phyloP scores from a whole-genome alignment of 164 flowering plant genomes.

The Vitis rupestris region DNA sequence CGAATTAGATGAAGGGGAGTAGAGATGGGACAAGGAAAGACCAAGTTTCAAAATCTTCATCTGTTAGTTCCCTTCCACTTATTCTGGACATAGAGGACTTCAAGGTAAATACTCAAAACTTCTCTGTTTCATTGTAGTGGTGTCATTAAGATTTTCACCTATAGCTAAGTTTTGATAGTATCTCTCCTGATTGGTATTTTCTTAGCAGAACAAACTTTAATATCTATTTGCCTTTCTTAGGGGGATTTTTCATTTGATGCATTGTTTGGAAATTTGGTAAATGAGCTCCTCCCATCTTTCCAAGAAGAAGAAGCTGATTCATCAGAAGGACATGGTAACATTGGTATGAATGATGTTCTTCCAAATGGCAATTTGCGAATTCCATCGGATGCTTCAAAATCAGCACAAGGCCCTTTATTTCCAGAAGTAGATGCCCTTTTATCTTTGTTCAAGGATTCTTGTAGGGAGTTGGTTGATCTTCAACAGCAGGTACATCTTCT shows the following conservation, averaged over 20 bases:
- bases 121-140: background rate
- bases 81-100: constrained; percentile 88
- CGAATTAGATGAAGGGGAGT: constrained; percentile 67
- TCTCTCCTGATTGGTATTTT: background rate
- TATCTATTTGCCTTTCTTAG: constrained; percentile 34
- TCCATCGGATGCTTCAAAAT: constrained; percentile 52
- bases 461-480: constrained; percentile 81
- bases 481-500: constrained; percentile 55
- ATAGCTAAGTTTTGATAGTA: background rate
- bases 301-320: constrained; percentile 74
- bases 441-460: constrained; percentile 81
- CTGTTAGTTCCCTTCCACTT: constrained; percentile 63
- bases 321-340: constrained; percentile 58
- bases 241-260: constrained; percentile 99
- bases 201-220: background rate
- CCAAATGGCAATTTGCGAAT: constrained; percentile 64
- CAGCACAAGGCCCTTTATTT: constrained; percentile 68
- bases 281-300: constrained; percentile 78
- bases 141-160: background rate
- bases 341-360: constrained; percentile 44
- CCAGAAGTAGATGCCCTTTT: constrained; percentile 90
- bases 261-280: constrained; percentile 89
- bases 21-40: constrained; percentile 43
- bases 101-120: constrained; percentile 52
- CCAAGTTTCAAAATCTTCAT: constrained; percentile 35